These are phyloP conservation scores for Taphrina confusa DNA, from an alignment of 1,139 yeast species.

Conservation along the genomic window DNA sequence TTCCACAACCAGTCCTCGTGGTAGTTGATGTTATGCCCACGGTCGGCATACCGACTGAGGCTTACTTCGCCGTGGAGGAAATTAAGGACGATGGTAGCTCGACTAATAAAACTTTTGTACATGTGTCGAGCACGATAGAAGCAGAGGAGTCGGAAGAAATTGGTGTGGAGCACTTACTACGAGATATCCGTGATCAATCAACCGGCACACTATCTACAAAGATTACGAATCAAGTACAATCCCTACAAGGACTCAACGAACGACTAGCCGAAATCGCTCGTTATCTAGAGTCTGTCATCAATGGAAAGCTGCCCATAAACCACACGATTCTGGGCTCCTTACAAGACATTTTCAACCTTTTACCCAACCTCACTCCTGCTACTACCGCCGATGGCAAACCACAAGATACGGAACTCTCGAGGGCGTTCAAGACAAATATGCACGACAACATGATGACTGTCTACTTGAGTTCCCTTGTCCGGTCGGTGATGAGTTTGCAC, in stretches of 20 bases:
- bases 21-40: constrained; percentile 90
- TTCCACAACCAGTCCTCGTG: constrained; percentile 76
- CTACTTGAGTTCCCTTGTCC: constrained; percentile 81
- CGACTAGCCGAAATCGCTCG: constrained; percentile 75
- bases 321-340: constrained; percentile 87
- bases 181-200: constrained; percentile 95
- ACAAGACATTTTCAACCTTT: constrained; percentile 89
- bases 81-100: constrained; percentile 92
- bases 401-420: constrained; percentile 55
- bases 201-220: constrained; percentile 87
- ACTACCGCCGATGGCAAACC: constrained; percentile 40
- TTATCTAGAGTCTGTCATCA: constrained; percentile 74
- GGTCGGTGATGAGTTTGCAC: constrained; percentile 95
- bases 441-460: constrained; percentile 95
- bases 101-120: constrained; percentile 88
- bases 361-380: constrained; percentile 68
- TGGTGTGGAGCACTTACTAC: constrained; percentile 92
- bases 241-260: constrained; percentile 80
- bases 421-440: constrained; percentile 86
- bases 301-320: constrained; percentile 76
- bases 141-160: constrained; percentile 99
- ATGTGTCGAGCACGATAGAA: constrained; percentile 86
- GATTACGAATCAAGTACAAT: constrained; percentile 84
- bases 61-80: constrained; percentile 91
- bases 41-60: constrained; percentile 90